Evolutionary conservation across 192 early-diverging fungal species (phyloP).

Genomic region (Coemansia sp.): DNA sequence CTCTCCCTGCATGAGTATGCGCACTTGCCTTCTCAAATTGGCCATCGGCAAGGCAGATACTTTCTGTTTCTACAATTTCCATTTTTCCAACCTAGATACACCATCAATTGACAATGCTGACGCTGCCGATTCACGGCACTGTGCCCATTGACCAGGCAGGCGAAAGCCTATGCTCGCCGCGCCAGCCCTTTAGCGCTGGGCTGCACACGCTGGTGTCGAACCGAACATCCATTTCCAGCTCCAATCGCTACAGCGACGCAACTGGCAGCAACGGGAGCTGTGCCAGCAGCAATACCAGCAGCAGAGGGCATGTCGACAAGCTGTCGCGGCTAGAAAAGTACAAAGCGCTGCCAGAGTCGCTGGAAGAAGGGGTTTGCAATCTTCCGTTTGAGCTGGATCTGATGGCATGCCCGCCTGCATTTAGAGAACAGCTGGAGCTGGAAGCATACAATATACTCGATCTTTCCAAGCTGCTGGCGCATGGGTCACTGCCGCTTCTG

Average conservation of each 20-base stretch:
- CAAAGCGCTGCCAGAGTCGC: slow-evolving; percentile 43
- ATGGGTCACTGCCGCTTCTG: slow-evolving; percentile 41
- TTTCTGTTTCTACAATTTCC: not conserved
- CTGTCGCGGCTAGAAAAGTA: slow-evolving; percentile 48
- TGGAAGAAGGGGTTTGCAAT: slow-evolving; percentile 43
- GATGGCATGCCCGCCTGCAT: slow-evolving; percentile 45
- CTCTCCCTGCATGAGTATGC: not conserved
- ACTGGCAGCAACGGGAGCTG: slow-evolving; percentile 9
- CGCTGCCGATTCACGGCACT: slow-evolving; percentile 11
- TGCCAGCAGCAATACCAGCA: slow-evolving; percentile 9
- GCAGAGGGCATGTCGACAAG: slow-evolving; percentile 38
- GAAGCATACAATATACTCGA: slow-evolving; percentile 45
- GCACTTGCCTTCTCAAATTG: slow-evolving; percentile 2
- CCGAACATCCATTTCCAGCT: slow-evolving; percentile 32
- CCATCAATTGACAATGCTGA: slow-evolving; percentile 18
- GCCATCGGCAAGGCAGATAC: not conserved
- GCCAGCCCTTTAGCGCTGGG: not conserved
- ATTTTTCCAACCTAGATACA: not conserved
- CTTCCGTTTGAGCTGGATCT: slow-evolving; percentile 45
- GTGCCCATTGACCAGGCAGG: slow-evolving; percentile 1
- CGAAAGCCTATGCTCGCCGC: not conserved
- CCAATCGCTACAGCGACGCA: slow-evolving; percentile 8
- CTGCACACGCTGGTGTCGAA: slow-evolving; percentile 14
- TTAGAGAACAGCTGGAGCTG: slow-evolving; percentile 46
- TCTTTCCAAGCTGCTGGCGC: slow-evolving; percentile 39